Percentiles rank a stretch among this genome's conserved stretches.
phyloP scores from a whole-genome alignment of 2,329 filamentous ascomycete genomes.

The Trichophyton mentagrophytes region DNA sequence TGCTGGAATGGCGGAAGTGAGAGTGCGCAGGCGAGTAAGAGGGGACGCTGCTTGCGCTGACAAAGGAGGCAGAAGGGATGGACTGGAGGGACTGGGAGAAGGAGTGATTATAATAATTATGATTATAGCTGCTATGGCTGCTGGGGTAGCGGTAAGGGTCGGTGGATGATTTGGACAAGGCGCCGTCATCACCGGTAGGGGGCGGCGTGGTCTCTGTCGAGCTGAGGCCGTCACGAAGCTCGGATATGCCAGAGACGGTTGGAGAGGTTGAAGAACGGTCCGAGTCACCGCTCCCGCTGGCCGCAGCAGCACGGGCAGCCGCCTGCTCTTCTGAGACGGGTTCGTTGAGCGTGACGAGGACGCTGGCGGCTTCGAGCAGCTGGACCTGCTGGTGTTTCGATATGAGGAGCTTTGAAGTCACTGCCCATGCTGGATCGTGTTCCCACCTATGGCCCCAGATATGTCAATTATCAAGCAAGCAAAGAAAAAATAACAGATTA shows the following conservation, averaged over 20 bases:
- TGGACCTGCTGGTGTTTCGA: constrained; percentile 99
- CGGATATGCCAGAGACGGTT: constrained; percentile 66
- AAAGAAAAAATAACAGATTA: too few species aligned
- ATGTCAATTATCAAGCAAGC: constrained; percentile 16
- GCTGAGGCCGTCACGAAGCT: constrained; percentile 58
- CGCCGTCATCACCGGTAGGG: constrained; percentile 55
- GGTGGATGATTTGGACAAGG: constrained; percentile 37
- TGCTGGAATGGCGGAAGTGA: constrained; percentile 60
- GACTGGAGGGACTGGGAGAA: constrained; percentile 72
- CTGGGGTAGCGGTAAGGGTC: constrained; percentile 35
- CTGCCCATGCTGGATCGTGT: constrained; percentile 95
- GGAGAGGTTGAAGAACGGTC: constrained; percentile 75
- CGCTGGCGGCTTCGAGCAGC: constrained; percentile 90
- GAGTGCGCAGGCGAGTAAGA: constrained; percentile 34
- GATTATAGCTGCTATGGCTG: constrained; percentile 14
- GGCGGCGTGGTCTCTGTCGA: constrained; percentile 89
- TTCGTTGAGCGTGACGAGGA: constrained; percentile 82
- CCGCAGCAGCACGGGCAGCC: constrained; percentile 47
- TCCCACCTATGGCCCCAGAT: constrained; percentile 64
- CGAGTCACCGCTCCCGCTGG: constrained; percentile 51
- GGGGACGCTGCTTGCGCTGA: constrained; percentile 43
- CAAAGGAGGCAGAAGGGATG: constrained; percentile 44
- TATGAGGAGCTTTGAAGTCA: constrained; percentile 93
- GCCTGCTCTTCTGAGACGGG: constrained; percentile 52
- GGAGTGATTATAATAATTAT: constrained; percentile 28